These are phyloP conservation scores for Royoungia palumana DNA, from an alignment of 768 basidiomycete genomes.

Conservation along the genomic window DNA sequence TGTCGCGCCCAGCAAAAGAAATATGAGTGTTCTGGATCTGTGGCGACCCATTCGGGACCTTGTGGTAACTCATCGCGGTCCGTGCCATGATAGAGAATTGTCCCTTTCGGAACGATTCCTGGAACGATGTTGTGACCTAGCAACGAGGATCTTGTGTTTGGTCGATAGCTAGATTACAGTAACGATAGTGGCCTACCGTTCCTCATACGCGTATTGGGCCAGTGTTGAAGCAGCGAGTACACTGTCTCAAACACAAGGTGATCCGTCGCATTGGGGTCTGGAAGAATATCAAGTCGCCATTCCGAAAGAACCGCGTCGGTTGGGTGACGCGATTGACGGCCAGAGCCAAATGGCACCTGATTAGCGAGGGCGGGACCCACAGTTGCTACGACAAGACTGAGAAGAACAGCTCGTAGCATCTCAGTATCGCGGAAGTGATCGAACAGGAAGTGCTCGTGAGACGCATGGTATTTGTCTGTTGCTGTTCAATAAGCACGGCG, in stretches of 20 bases:
- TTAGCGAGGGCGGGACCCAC: not conserved
- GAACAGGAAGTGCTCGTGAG: too few relatives aligned
- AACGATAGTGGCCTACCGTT: constrained; percentile 32
- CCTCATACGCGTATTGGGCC: constrained; percentile 46
- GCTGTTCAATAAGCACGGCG: too few relatives aligned
- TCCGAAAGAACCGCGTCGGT: not conserved
- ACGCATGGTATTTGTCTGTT: too few relatives aligned
- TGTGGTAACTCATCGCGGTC: constrained; percentile 19
- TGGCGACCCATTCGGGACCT: constrained; percentile 32
- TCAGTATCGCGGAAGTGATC: not conserved
- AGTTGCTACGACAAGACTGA: not conserved
- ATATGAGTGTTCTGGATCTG: constrained; percentile 37
- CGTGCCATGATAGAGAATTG: constrained; percentile 34
- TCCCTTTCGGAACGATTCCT: constrained; percentile 33
- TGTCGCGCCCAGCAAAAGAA: constrained; percentile 32
- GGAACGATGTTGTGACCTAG: constrained; percentile 28
- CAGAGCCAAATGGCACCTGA: not conserved
- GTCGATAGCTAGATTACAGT: too few relatives aligned
- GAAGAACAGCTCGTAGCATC: not conserved
- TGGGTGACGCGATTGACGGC: not conserved
- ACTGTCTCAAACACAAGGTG: constrained; percentile 25
- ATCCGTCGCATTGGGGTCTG: constrained; percentile 26
- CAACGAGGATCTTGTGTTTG: constrained; percentile 3
- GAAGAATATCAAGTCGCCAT: constrained; percentile 25
- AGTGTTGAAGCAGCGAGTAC: constrained; percentile 30